Base-by-base conservation (phyloP, 805 yeast species). In the Yarrowia phangngaensis region DNA sequence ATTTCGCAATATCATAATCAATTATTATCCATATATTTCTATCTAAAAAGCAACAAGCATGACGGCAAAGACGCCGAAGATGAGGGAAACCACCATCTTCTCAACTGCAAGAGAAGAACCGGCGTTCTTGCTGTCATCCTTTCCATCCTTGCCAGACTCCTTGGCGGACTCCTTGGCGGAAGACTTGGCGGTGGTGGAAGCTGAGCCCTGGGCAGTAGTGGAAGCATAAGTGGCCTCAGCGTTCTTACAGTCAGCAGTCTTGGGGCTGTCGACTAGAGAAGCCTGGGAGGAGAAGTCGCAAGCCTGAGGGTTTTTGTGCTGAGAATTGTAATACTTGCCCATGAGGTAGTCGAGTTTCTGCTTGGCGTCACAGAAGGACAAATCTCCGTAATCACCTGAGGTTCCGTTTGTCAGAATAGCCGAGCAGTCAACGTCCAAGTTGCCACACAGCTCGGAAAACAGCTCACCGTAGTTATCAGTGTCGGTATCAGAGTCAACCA, bases 271-370 rank as follows among this genome's bases (percentile, higher is more conserved):
- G 49, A 62, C 60, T 49, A 76, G 51, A n/a, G 82, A 60, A 26
- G 89, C 92, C 51, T 81, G 73, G 50, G 94, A 90, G 50, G 62
- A 62, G 64, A 83, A 85, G 64, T 76, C 78, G 70, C 95, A 85
- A 51, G 83, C 89, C 45, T 75, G 64, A 2, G 64, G 50, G 40
- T 57, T 54, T 43, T 64, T 62, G 54, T 68, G 70, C 53, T 80
- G 73, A 29, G 66, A 67, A 43, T 63, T 63, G 64, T 79, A 79
- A 71, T 84, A 84, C 54, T 66, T 64, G 71, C 84, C 80, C 64
- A 85, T 67, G 51, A 83, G 65, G 66, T 65, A 84, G 50, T 82
- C 76, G 58, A 85, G 72, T 69, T 82, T 78, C 49, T 80, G 83
- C 69, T 79, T 75, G 55, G 82, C 72, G 32, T 77, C 71, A 66